Evolutionary conservation across 2,329 filamentous ascomycete species (phyloP).

Genomic region (Cladosporium velox): DNA sequence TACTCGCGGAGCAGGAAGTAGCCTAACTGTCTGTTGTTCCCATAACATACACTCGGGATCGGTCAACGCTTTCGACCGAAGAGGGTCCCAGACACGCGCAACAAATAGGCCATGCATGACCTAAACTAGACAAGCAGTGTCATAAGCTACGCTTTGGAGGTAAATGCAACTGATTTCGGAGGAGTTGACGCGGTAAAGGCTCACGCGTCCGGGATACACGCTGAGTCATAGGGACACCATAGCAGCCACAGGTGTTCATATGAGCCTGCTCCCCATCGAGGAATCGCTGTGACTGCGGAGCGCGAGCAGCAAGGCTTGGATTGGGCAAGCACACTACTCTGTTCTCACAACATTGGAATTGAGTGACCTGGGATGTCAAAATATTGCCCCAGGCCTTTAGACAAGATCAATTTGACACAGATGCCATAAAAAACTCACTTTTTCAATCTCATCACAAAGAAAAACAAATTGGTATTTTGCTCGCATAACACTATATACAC

Average conservation of each 20-base stretch:
- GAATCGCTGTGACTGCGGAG: background rate
- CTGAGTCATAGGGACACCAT: no score
- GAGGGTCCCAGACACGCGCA: background rate
- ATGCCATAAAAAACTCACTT: background rate
- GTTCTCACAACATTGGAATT: no score
- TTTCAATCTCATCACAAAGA: background rate
- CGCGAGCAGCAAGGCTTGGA: background rate
- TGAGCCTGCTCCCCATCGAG: background rate
- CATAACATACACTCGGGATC: background rate
- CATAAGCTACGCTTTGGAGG: background rate
- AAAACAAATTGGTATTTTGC: constrained; percentile 1
- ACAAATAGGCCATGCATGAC: background rate
- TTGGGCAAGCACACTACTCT: background rate
- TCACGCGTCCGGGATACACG: no score
- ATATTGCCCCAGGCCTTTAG: background rate
- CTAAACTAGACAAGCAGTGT: background rate
- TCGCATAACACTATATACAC: background rate
- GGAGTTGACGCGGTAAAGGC: no score
- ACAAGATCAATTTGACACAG: background rate
- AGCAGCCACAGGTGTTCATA: no score
- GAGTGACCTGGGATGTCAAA: background rate
- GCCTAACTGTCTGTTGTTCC: background rate
- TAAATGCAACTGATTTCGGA: no score
- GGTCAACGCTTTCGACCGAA: background rate
- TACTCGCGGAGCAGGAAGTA: background rate